These are phyloP conservation scores for Pseudogymnoascus sp. DNA, from an alignment of 2,329 filamentous ascomycete genomes.

Conservation along the genomic window DNA sequence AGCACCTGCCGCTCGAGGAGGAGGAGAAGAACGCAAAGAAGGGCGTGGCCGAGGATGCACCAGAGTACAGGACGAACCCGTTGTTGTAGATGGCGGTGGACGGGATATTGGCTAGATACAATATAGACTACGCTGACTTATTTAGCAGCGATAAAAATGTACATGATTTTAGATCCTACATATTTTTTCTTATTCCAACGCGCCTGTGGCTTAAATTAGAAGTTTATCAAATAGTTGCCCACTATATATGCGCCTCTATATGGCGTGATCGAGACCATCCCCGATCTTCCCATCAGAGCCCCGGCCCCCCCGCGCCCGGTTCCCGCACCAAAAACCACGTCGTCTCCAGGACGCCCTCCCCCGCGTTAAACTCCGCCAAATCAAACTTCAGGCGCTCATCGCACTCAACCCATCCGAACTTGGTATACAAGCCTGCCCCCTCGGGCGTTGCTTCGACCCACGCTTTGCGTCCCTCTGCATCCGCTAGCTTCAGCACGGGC, in stretches of 20 bases:
- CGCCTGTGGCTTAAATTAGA: background rate
- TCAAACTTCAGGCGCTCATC: constrained; percentile 22
- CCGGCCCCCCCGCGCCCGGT: background rate
- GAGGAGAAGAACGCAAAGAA: constrained; percentile 34
- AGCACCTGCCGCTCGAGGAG: background rate
- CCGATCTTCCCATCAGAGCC: constrained; percentile 2
- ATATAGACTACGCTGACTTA: constrained; percentile 3
- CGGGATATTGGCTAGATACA: constrained; percentile 3
- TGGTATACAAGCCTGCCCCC: constrained; percentile 32
- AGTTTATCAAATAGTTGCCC: background rate
- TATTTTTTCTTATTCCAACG: constrained; percentile 4
- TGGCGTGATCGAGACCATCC: constrained; percentile 2
- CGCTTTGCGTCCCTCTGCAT: constrained; percentile 26
- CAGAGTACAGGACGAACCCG: constrained; percentile 58
- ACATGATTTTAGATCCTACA: constrained; percentile 7
- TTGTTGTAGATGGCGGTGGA: constrained; percentile 41
- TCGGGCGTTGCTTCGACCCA: constrained; percentile 34
- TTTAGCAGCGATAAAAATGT: constrained; percentile 7
- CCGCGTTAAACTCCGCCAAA: background rate
- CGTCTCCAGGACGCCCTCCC: background rate
- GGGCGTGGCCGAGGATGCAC: constrained; percentile 45
- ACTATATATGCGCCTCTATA: constrained; percentile 6
- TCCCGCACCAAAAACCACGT: constrained; percentile 8
- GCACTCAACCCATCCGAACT: constrained; percentile 29
- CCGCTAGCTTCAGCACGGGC: constrained; percentile 32